These are phyloP conservation scores for Aspergillus cristatus DNA, from an alignment of 495 filamentous ascomycete species.

Conservation along the genomic window DNA sequence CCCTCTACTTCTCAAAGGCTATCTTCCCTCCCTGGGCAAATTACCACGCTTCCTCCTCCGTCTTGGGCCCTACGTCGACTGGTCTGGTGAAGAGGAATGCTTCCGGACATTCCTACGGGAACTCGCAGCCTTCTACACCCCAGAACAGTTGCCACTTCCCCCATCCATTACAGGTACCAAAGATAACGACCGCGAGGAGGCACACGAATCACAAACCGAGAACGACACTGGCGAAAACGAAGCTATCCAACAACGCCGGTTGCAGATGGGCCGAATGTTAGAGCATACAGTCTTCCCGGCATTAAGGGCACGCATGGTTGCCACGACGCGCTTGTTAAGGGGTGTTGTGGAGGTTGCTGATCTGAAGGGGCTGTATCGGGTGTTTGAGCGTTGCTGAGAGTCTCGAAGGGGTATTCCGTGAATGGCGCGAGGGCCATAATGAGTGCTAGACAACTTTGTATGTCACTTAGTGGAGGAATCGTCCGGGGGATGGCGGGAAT, in stretches of 20 bases:
- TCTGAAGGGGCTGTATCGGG: conserved; percentile 86
- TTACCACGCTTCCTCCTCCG: conserved; percentile 82
- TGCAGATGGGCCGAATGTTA: conserved; percentile 58
- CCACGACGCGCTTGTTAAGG: conserved; percentile 67
- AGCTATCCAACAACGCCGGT: conserved; percentile 50
- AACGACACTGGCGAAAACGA: too few relatives aligned
- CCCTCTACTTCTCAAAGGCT: conserved; percentile 82
- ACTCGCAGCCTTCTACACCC: conserved; percentile 86
- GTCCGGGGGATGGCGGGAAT: too few relatives aligned
- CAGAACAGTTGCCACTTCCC: conserved; percentile 64
- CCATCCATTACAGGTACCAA: conserved; percentile 19
- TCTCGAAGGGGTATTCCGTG: too few relatives aligned
- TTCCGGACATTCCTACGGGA: conserved; percentile 80
- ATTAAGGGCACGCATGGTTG: conserved; percentile 72
- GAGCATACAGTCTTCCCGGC: conserved; percentile 88
- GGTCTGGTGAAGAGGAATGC: conserved; percentile 75
- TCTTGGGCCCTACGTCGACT: conserved; percentile 81
- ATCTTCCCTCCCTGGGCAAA: conserved; percentile 75
- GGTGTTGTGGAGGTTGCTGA: conserved; percentile 86
- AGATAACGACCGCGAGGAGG: too few relatives aligned
- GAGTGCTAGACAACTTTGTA: too few relatives aligned
- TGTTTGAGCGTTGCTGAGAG: conserved; percentile 88
- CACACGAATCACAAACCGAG: too few relatives aligned
- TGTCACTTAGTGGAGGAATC: too few relatives aligned
- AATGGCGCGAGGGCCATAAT: too few relatives aligned